A percentile compares a stretch with the other conserved stretches of the same genome.
Conservation (phyloP, 495 filamentous ascomycete species). For the Extremus antarcticus region DNA sequence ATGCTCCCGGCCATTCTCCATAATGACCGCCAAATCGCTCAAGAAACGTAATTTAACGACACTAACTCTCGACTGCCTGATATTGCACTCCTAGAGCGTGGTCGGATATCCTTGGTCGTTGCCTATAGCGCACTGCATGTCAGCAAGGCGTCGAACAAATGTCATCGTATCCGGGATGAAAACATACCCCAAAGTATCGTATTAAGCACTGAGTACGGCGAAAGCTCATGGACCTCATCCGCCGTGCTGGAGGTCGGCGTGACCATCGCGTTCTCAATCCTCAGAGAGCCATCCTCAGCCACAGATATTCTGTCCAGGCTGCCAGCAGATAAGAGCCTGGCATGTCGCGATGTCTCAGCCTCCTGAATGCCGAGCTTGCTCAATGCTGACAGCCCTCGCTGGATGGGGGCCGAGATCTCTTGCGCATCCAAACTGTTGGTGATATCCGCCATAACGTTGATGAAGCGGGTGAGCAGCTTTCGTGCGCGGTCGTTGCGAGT, state of each 20-base stretch:
- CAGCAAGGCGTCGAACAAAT: too few species aligned
- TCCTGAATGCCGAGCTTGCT: slow-evolving; percentile 10
- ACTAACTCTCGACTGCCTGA: too few species aligned
- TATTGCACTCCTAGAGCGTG: too few species aligned
- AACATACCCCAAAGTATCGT: slow-evolving; percentile 21
- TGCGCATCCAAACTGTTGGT: slow-evolving; percentile 26
- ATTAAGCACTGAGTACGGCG: slow-evolving; percentile 23
- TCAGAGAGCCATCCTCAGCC: slow-evolving; percentile 5
- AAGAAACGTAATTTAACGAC: too few species aligned
- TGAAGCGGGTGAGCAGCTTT: slow-evolving; percentile 24
- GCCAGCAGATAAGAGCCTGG: not conserved
- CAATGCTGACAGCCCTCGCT: slow-evolving; percentile 26
- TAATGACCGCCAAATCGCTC: too few species aligned
- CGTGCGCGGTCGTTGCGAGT: slow-evolving; percentile 29
- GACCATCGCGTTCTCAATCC: slow-evolving; percentile 6
- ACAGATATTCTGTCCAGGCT: not conserved
- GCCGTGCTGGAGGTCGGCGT: slow-evolving; percentile 8
- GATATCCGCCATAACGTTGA: slow-evolving; percentile 26
- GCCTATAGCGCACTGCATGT: not conserved
- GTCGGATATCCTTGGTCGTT: not conserved
- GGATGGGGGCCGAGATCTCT: slow-evolving; percentile 30
- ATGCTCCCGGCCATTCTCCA: too few species aligned
- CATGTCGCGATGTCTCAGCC: not conserved
- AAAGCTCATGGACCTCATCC: slow-evolving; percentile 12
- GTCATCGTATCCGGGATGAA: not conserved